Conservation (phyloP, 2,329 filamentous ascomycete species). For the Penicillium sp. region DNA sequence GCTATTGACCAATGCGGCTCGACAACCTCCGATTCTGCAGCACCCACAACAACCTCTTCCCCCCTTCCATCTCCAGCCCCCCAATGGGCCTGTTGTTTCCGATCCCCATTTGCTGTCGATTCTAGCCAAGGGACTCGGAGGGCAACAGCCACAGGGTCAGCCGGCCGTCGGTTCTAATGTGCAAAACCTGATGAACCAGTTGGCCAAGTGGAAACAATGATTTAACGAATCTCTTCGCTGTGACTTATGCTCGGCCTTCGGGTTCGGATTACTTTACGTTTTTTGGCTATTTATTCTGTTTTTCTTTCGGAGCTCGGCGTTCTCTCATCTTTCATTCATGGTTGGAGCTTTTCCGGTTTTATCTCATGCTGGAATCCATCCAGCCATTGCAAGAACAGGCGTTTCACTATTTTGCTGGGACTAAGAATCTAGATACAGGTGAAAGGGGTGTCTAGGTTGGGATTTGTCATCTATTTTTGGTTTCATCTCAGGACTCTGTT, state of each 20-base stretch:
- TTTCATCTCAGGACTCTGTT: conserved; percentile 1
- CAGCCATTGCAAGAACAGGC: conserved; percentile 16
- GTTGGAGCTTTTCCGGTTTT: conserved; percentile 7
- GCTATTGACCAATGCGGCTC: conserved; percentile 40
- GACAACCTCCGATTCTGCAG: conserved; percentile 35
- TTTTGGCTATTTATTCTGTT: conserved; percentile 17
- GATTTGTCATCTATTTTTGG: conserved; percentile 12
- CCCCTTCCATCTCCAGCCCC: conserved; percentile 30
- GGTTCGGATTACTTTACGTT: conserved; percentile 9
- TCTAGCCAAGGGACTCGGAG: conserved; percentile 38
- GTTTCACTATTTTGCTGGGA: conserved; percentile 6
- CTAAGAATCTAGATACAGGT: conserved; percentile 21
- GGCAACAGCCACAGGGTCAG: conserved; percentile 37
- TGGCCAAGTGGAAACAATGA: conserved; percentile 50
- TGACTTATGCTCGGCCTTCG: not conserved
- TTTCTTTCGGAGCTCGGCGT: conserved; percentile 21
- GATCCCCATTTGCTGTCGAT: conserved; percentile 41
- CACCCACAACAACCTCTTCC: conserved; percentile 31
- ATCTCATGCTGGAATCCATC: conserved; percentile 14
- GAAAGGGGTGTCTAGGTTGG: conserved; percentile 11
- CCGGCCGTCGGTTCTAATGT: conserved; percentile 39
- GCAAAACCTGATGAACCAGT: conserved; percentile 50
- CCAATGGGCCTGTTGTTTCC: conserved; percentile 28
- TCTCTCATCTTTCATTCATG: conserved; percentile 5
- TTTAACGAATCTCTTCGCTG: conserved; percentile 20